Evolutionary conservation across 108 stramenopile species (phyloP).

Genomic region (Asterionellopsis glacialis): DNA sequence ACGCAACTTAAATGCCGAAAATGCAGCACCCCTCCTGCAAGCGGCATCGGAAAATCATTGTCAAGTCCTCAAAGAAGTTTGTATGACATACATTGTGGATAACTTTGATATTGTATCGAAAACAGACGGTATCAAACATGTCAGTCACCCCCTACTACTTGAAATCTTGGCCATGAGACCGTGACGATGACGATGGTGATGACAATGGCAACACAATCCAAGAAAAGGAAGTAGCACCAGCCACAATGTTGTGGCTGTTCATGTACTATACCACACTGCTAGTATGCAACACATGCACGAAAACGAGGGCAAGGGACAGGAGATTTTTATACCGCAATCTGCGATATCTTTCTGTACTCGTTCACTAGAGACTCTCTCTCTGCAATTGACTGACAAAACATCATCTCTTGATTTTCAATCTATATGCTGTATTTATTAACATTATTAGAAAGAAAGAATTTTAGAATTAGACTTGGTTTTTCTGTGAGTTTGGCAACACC

Average conservation of each 20-base stretch:
- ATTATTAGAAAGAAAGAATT: too few relatives aligned
- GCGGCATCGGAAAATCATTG: conserved; percentile 90
- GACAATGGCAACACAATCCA: not conserved
- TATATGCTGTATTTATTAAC: too few relatives aligned
- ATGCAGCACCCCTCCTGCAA: conserved; percentile 85
- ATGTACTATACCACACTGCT: not conserved
- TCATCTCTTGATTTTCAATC: too few relatives aligned
- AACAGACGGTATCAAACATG: conserved; percentile 89
- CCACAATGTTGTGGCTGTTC: not conserved
- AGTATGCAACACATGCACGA: not conserved
- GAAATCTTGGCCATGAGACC: conserved; percentile 81
- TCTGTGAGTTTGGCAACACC: too few relatives aligned
- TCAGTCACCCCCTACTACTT: conserved; percentile 84
- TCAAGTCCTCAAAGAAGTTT: conserved; percentile 79
- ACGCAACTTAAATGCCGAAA: conserved; percentile 83
- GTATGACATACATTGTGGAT: conserved; percentile 86
- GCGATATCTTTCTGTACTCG: not conserved
- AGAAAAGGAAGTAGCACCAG: not conserved
- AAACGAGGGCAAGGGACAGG: not conserved
- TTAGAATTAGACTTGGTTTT: too few relatives aligned
- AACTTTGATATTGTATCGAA: conserved; percentile 95
- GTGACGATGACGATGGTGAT: not conserved
- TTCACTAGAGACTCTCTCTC: too few relatives aligned
- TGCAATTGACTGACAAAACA: too few relatives aligned
- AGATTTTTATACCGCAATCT: not conserved